These are phyloP conservation scores for Colletotrichum karsti DNA, from an alignment of 2,329 filamentous ascomycete species.

Conservation along the genomic window DNA sequence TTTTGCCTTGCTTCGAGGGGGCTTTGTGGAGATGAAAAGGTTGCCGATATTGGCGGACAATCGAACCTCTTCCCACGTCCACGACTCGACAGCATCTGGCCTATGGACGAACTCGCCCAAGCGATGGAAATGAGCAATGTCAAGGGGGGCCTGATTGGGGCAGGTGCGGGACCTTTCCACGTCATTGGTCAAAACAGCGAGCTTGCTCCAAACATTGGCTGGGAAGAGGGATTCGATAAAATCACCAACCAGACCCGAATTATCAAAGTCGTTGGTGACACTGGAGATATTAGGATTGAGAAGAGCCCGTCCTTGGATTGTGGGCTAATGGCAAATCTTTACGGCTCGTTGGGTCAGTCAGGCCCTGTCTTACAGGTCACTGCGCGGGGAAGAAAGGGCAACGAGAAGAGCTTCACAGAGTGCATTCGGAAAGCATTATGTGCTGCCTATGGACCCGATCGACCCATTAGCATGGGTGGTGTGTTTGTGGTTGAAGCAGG, in stretches of 20 bases:
- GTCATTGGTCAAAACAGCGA: slow-evolving; percentile 51
- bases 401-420: slow-evolving; percentile 41
- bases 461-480: slow-evolving; percentile 47
- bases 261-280: slow-evolving; percentile 34
- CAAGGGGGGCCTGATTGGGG: slow-evolving; percentile 46
- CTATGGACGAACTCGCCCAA: slow-evolving; percentile 38
- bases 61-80: slow-evolving; percentile 48
- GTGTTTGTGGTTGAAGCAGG: slow-evolving; percentile 49
- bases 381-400: slow-evolving; percentile 36
- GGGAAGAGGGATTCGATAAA: slow-evolving; percentile 32
- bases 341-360: slow-evolving; percentile 42
- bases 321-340: slow-evolving; percentile 52
- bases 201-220: slow-evolving; percentile 48
- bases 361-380: slow-evolving; percentile 46
- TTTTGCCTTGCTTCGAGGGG: slow-evolving; percentile 48
- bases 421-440: slow-evolving; percentile 39
- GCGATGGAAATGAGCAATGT: slow-evolving; percentile 44
- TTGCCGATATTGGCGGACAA: slow-evolving; percentile 54
- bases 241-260: slow-evolving; percentile 38
- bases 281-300: slow-evolving; percentile 32
- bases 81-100: slow-evolving; percentile 42
- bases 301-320: slow-evolving; percentile 40
- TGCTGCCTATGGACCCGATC: slow-evolving; percentile 40
- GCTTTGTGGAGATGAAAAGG: slow-evolving; percentile 45
- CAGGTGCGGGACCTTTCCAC: slow-evolving; percentile 52